Conservation (phyloP, 2,329 filamentous ascomycete species). For the Pseudogymnoascus sp. region DNA sequence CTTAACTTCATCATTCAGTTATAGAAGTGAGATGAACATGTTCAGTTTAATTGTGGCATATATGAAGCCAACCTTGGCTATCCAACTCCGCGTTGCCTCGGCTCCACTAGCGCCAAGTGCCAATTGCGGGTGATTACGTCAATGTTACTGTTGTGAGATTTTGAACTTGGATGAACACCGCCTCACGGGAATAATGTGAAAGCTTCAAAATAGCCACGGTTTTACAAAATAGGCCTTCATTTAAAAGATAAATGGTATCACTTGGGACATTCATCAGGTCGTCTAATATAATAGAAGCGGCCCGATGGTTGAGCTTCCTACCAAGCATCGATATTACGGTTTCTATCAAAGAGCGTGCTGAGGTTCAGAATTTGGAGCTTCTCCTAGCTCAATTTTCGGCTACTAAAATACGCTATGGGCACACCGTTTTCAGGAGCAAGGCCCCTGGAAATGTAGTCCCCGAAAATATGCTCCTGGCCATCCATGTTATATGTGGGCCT, state of each 20-base stretch:
- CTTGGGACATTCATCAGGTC: neutral
- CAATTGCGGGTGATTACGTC: neutral
- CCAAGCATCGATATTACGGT: neutral
- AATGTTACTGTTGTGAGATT: neutral
- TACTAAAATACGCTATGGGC: neutral
- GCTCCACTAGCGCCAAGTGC: neutral
- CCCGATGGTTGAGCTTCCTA: neutral
- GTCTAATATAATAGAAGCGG: neutral
- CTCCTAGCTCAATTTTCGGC: neutral
- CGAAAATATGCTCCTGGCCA: constrained; percentile 1
- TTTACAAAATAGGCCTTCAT: neutral
- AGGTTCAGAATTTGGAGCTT: neutral
- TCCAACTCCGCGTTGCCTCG: neutral
- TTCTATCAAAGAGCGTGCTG: neutral
- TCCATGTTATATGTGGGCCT: constrained; percentile 1
- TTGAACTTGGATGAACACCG: neutral
- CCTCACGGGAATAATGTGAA: neutral
- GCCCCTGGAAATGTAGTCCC: neutral
- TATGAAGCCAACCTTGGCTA: neutral
- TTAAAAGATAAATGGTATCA: neutral
- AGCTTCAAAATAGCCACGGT: neutral
- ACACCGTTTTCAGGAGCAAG: constrained; percentile 5
- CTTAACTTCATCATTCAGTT: neutral
- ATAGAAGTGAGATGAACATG: neutral
- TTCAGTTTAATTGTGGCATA: neutral